These are phyloP conservation scores for Elaeis guineensis DNA, from an alignment of 176 grass and related monocot species.

Conservation along the genomic window DNA sequence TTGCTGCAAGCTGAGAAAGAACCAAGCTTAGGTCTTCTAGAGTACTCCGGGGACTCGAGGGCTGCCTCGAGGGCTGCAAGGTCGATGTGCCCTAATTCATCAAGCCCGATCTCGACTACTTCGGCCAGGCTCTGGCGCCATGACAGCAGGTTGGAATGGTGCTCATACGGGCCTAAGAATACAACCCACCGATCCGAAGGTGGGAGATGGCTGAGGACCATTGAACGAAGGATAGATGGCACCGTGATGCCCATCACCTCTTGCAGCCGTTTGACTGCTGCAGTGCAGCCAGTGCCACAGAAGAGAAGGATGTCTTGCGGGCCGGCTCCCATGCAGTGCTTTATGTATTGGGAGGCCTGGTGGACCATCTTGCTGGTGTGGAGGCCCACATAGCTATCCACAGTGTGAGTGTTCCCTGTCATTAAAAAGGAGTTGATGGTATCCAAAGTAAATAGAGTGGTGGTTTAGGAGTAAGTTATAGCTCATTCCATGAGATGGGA, in stretches of 20 bases:
- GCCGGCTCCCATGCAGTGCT: constrained; percentile 58
- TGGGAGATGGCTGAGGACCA: constrained; percentile 17
- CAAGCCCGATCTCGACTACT: constrained; percentile 63
- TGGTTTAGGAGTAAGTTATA: too few species aligned
- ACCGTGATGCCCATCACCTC: constrained; percentile 46
- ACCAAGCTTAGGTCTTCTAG: constrained; percentile 45
- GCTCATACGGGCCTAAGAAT: constrained; percentile 69
- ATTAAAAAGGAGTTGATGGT: too few species aligned
- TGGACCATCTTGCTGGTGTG: constrained; percentile 54
- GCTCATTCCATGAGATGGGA: too few species aligned
- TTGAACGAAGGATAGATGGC: constrained; percentile 21
- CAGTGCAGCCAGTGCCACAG: constrained; percentile 56
- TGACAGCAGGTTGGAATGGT: constrained; percentile 85
- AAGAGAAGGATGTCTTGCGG: constrained; percentile 41
- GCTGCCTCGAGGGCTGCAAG: constrained; percentile 26
- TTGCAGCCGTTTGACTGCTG: constrained; percentile 75
- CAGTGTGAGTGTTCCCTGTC: constrained; percentile 76
- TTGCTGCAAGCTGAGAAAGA: constrained; percentile 93
- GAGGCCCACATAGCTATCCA: constrained; percentile 70
- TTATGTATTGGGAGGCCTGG: constrained; percentile 52
- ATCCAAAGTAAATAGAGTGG: too few species aligned
- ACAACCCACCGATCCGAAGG: constrained; percentile 64
- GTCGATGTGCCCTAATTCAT: constrained; percentile 29
- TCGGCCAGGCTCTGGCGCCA: constrained; percentile 68
- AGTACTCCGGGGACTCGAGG: constrained; percentile 20